Evolutionary conservation across 1,284 basidiomycete species (phyloP).

Genomic region (Trametes hirsuta): DNA sequence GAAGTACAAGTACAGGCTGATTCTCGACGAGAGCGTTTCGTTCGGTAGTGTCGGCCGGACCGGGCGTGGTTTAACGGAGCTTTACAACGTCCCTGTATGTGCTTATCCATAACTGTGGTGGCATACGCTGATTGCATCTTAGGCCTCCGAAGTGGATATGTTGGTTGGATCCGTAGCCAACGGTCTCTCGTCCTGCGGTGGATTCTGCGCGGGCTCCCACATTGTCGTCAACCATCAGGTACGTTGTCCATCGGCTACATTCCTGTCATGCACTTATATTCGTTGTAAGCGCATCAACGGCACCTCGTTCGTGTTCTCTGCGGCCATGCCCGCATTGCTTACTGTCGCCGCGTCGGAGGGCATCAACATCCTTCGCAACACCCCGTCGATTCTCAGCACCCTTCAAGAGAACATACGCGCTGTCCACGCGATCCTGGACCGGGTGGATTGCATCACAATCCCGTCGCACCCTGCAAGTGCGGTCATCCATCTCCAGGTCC

Average conservation of each 20-base stretch:
- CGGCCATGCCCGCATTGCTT: constrained; percentile 90
- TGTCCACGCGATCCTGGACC: constrained; percentile 79
- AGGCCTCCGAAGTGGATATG: constrained; percentile 81
- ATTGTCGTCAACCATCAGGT: constrained; percentile 91
- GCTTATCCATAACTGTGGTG: not conserved
- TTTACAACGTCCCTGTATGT: constrained; percentile 88
- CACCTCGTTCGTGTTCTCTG: constrained; percentile 95
- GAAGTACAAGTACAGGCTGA: constrained; percentile 95
- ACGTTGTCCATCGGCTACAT: constrained; percentile 5
- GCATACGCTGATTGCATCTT: not conserved
- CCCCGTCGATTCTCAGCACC: constrained; percentile 72
- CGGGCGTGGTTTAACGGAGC: constrained; percentile 92
- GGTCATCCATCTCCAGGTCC: constrained; percentile 85
- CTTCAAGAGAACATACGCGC: constrained; percentile 84
- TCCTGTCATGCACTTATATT: not conserved
- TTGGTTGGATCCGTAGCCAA: constrained; percentile 87
- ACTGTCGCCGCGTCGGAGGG: constrained; percentile 87
- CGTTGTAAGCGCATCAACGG: constrained; percentile 88
- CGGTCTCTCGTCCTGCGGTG: constrained; percentile 84
- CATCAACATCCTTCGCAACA: constrained; percentile 75
- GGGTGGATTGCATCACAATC: constrained; percentile 80
- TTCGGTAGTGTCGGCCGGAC: constrained; percentile 93
- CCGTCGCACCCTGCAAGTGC: constrained; percentile 87
- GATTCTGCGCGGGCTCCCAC: constrained; percentile 92
- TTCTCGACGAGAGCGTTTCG: constrained; percentile 93